Evolutionary conservation across 2,329 filamentous ascomycete genomes (phyloP).

Genomic region (Arthrobotrys sinensis): DNA sequence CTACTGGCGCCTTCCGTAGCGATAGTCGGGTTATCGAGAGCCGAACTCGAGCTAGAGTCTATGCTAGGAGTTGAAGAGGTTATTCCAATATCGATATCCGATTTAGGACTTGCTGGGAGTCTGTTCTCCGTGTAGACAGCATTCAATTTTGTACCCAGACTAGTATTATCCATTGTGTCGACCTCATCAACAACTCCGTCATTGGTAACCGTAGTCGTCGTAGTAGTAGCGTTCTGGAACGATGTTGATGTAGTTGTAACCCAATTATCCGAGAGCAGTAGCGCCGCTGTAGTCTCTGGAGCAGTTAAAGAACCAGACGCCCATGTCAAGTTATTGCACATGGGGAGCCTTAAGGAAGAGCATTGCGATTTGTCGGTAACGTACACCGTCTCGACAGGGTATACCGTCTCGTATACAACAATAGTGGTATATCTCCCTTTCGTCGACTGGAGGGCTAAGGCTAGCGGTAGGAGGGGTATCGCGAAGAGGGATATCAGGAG

Average conservation of each 20-base stretch:
- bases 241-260: not conserved
- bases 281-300: not conserved
- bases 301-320: not conserved
- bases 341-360: conserved; percentile 7
- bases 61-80: not conserved
- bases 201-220: not conserved
- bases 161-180: not conserved
- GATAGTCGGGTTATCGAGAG: not conserved
- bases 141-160: conserved; percentile 22
- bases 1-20: not conserved
- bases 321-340: conserved; percentile 23
- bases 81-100: not conserved
- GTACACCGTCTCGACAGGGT: conserved; percentile 33
- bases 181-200: not conserved
- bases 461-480: not conserved
- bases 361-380: conserved; percentile 13
- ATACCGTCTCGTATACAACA: conserved; percentile 30
- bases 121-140: not conserved
- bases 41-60: not conserved
- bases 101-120: not conserved
- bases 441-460: not conserved
- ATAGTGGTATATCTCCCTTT: conserved; percentile 27
- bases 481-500: not conserved
- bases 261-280: not conserved
- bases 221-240: not conserved